These are phyloP conservation scores for Phytophthora cajani DNA, from an alignment of 352 stramenopile genomes.

Conservation along the genomic window DNA sequence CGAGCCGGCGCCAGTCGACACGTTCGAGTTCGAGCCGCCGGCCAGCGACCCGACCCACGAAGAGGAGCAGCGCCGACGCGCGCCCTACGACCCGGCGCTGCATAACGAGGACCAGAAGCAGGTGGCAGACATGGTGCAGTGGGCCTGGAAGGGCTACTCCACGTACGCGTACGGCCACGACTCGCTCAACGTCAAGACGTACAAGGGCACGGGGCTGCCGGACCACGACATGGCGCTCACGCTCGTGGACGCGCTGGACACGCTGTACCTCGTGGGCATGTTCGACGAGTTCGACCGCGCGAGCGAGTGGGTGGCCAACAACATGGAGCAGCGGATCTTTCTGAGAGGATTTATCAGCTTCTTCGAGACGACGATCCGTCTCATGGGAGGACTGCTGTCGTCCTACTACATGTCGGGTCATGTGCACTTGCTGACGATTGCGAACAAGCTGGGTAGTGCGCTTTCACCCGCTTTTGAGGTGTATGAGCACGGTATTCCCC, in stretches of 20 bases:
- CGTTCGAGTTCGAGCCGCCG: slow-evolving; percentile 32
- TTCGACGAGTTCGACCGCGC: slow-evolving; percentile 81
- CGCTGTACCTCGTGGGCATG: slow-evolving; percentile 77
- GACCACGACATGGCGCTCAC: slow-evolving; percentile 82
- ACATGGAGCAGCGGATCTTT: slow-evolving; percentile 79
- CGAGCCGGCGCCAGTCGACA: slow-evolving; percentile 10
- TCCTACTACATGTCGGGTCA: slow-evolving; percentile 71
- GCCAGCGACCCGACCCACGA: slow-evolving; percentile 31
- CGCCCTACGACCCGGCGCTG: slow-evolving; percentile 49
- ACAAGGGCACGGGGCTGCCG: slow-evolving; percentile 59
- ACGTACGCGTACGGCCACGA: slow-evolving; percentile 75
- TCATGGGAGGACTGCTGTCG: slow-evolving; percentile 76
- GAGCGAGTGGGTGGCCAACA: slow-evolving; percentile 64
- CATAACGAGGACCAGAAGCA: slow-evolving; percentile 68
- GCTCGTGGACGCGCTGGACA: slow-evolving; percentile 82
- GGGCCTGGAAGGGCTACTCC: slow-evolving; percentile 84
- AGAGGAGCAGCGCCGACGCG: slow-evolving; percentile 45
- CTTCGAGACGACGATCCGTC: slow-evolving; percentile 85
- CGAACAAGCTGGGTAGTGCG: slow-evolving; percentile 67
- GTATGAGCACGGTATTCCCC: slow-evolving; percentile 61
- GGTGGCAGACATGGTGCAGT: slow-evolving; percentile 71
- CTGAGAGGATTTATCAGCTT: slow-evolving; percentile 68
- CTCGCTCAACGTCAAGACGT: slow-evolving; percentile 70
- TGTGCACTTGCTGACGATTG: slow-evolving; percentile 60
- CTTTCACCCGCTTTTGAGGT: slow-evolving; percentile 65